Evolutionary conservation across 441 rosid genomes (phyloP).

Genomic region (Hura crepitans): DNA sequence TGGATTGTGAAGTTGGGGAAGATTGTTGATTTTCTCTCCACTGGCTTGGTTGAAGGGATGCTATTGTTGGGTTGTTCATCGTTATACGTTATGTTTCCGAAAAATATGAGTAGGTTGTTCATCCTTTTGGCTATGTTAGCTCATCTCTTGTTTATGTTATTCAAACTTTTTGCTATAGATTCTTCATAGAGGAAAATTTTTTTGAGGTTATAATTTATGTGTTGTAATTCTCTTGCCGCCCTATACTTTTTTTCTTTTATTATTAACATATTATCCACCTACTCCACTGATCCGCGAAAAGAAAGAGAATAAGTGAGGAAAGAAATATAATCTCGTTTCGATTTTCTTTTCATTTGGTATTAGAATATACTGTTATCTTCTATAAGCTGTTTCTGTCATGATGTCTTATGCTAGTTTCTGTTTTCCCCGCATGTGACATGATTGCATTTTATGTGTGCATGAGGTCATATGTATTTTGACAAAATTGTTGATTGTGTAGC

Average conservation of each 20-base stretch:
- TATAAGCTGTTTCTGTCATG: background rate
- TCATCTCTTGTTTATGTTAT: background rate
- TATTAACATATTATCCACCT: background rate
- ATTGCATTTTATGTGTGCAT: background rate
- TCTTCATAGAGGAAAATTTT: background rate
- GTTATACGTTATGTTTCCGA: background rate
- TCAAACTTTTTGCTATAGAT: background rate
- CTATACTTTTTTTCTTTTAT: background rate
- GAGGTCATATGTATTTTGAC: slow-evolving; percentile 9
- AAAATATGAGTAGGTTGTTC: background rate
- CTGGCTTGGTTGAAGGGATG: background rate
- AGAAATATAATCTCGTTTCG: background rate
- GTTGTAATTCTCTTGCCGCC: background rate
- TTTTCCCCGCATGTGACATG: background rate
- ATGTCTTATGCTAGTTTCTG: background rate
- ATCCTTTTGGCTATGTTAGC: background rate
- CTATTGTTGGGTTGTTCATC: background rate
- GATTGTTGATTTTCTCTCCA: background rate
- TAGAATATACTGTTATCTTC: background rate
- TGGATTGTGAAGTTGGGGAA: background rate
- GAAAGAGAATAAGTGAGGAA: background rate
- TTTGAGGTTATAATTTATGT: background rate
- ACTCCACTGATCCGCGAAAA: background rate
- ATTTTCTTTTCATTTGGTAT: background rate
- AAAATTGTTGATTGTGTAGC: slow-evolving; percentile 45